A percentile compares a stretch with the other conserved stretches of the same genome.
These are phyloP conservation scores for Bryum argenteum DNA, from an alignment of 225 moss, liverwort and hornwort species.

Conservation along the genomic window DNA sequence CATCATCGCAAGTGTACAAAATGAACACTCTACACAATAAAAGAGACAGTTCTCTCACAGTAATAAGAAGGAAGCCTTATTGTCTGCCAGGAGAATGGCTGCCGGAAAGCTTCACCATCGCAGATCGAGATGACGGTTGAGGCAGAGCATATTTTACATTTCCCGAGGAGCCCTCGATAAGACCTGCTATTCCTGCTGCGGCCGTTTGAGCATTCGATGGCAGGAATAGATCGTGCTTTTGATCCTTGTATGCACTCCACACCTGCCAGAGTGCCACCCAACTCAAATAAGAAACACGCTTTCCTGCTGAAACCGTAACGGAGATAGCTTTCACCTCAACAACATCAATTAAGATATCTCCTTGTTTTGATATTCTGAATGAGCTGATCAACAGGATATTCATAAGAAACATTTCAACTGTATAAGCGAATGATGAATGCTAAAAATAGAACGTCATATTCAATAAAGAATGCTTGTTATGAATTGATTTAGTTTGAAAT, in stretches of 20 bases:
- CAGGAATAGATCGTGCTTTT: conserved; percentile 91
- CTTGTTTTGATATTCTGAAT: too few relatives aligned
- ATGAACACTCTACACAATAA: conserved; percentile 41
- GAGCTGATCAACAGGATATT: background rate
- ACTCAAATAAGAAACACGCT: background rate
- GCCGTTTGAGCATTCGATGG: conserved; percentile 95
- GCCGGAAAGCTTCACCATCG: conserved; percentile 63
- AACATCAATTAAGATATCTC: too few relatives aligned
- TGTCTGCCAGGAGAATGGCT: conserved; percentile 44
- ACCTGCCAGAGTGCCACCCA: conserved; percentile 62
- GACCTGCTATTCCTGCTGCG: conserved; percentile 89
- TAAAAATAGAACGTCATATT: too few relatives aligned
- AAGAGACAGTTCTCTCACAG: conserved; percentile 4
- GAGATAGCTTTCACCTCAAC: too few relatives aligned
- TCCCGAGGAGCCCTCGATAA: conserved; percentile 88
- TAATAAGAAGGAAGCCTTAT: conserved; percentile 4
- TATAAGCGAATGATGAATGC: too few relatives aligned
- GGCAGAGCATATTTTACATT: conserved; percentile 86
- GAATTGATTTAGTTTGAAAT: background rate
- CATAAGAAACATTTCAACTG: background rate
- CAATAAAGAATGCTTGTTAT: too few relatives aligned
- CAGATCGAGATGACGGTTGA: conserved; percentile 73
- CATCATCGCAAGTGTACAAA: conserved; percentile 51
- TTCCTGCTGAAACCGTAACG: too few relatives aligned
- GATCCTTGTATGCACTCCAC: conserved; percentile 94